phyloP scores from a whole-genome alignment of 306 rosid genomes.

The Prosopis cineraria region DNA sequence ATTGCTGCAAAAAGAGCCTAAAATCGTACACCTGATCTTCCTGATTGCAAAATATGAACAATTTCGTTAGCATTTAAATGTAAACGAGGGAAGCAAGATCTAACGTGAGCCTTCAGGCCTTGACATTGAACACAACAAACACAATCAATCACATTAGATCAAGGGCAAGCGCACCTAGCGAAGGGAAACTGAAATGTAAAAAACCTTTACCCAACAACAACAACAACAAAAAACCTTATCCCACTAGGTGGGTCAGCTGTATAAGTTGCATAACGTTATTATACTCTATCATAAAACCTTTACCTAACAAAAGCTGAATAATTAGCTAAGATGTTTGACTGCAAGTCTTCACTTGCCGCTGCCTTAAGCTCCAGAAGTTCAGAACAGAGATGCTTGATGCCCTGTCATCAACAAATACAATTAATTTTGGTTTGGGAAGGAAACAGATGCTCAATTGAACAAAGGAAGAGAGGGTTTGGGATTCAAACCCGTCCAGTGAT shows the following conservation, averaged over 20 bases:
- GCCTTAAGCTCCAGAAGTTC: conserved; percentile 77
- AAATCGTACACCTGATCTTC: not conserved
- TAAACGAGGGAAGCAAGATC: not conserved
- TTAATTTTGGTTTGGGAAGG: not conserved
- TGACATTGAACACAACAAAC: not conserved
- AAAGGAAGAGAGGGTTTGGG: not conserved
- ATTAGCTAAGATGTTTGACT: conserved; percentile 52
- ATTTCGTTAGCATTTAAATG: not conserved
- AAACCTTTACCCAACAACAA: conserved; percentile 56
- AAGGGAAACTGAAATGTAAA: not conserved
- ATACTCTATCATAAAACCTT: too few relatives aligned
- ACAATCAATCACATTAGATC: not conserved
- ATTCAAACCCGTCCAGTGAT: conserved; percentile 65
- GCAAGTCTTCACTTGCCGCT: conserved; percentile 67
- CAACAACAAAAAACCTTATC: too few relatives aligned
- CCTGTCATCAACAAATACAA: conserved; percentile 42
- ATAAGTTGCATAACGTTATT: too few relatives aligned
- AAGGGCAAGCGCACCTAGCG: not conserved
- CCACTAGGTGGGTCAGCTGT: too few relatives aligned
- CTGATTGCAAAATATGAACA: not conserved
- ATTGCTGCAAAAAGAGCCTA: not conserved
- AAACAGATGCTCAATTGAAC: not conserved
- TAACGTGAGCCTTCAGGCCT: not conserved
- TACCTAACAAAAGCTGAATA: conserved; percentile 70
- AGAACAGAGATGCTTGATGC: conserved; percentile 78